phyloP scores from a whole-genome alignment of 192 early-diverging fungal species.

The Linnemannia hyalina region DNA sequence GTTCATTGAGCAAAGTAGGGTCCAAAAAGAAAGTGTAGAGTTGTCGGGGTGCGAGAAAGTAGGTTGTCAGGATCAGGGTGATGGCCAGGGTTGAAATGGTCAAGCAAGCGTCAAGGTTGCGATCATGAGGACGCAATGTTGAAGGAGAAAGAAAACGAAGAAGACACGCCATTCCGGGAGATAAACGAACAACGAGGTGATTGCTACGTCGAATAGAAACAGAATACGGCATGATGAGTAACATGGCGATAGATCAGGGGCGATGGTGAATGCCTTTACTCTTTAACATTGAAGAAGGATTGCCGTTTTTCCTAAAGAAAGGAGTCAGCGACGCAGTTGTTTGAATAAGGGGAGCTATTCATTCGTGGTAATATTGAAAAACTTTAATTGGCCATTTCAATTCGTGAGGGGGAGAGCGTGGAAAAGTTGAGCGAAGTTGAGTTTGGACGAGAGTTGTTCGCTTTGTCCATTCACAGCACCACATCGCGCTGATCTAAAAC shows the following conservation, averaged over 20 bases:
- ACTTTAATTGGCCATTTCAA: conserved; percentile 1
- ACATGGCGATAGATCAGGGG: background rate
- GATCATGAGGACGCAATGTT: background rate
- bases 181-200: background rate
- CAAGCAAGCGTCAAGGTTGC: background rate
- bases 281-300: background rate
- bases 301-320: conserved; percentile 21
- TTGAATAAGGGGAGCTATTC: conserved; percentile 1
- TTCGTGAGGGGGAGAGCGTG: background rate
- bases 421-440: background rate
- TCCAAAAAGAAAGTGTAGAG: background rate
- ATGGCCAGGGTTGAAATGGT: background rate
- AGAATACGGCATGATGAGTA: background rate
- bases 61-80: background rate
- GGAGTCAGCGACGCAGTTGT: background rate
- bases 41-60: background rate
- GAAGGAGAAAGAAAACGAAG: background rate
- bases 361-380: conserved; percentile 3
- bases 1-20: background rate
- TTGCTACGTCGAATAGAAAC: background rate
- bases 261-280: background rate
- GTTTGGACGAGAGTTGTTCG: background rate
- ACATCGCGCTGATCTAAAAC: background rate
- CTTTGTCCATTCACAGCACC: background rate
- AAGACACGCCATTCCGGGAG: background rate